phyloP scores from a whole-genome alignment of 2,329 filamentous ascomycete species.

The Claviceps africana region DNA sequence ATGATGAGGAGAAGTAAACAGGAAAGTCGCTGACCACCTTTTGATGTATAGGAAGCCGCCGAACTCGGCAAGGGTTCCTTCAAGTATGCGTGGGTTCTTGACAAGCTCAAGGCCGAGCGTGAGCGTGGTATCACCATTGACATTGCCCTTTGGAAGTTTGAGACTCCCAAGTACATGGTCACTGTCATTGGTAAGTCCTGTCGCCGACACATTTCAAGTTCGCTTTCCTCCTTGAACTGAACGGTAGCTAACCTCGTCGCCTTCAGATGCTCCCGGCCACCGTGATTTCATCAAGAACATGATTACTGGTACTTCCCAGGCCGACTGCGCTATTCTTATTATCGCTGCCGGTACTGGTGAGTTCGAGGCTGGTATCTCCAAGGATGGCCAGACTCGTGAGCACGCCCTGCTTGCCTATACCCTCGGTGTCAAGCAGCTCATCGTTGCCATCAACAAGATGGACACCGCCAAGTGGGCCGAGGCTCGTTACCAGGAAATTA shows the following conservation, averaged over 20 bases:
- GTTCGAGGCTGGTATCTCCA: slow-evolving; percentile 99
- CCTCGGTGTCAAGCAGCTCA: slow-evolving; percentile 99
- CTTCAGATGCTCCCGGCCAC: slow-evolving; percentile 83
- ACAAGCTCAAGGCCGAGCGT: slow-evolving; percentile 98
- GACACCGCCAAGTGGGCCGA: slow-evolving; percentile 98
- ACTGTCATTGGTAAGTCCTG: slow-evolving; percentile 73
- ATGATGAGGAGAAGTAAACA: neutral
- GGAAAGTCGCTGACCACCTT: neutral
- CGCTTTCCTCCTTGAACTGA: too few species aligned
- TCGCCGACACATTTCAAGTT: too few species aligned
- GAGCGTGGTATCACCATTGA: slow-evolving; percentile 99
- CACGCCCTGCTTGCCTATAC: slow-evolving; percentile 99
- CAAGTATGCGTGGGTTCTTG: slow-evolving; percentile 99
- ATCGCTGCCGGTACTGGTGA: slow-evolving; percentile 99
- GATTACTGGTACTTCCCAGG: slow-evolving; percentile 99
- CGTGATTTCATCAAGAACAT: slow-evolving; percentile 99
- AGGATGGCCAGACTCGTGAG: slow-evolving; percentile 99
- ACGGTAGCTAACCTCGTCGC: too few species aligned
- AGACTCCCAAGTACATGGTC: slow-evolving; percentile 95
- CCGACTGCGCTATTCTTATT: slow-evolving; percentile 99
- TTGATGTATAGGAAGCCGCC: slow-evolving; percentile 67
- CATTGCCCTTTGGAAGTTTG: slow-evolving; percentile 99
- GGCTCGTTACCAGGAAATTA: slow-evolving; percentile 94
- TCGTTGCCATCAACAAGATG: slow-evolving; percentile 99
- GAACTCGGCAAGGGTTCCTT: slow-evolving; percentile 99